These are phyloP conservation scores for Ganoderma boninense DNA, from an alignment of 1,284 basidiomycete genomes.

Conservation along the genomic window DNA sequence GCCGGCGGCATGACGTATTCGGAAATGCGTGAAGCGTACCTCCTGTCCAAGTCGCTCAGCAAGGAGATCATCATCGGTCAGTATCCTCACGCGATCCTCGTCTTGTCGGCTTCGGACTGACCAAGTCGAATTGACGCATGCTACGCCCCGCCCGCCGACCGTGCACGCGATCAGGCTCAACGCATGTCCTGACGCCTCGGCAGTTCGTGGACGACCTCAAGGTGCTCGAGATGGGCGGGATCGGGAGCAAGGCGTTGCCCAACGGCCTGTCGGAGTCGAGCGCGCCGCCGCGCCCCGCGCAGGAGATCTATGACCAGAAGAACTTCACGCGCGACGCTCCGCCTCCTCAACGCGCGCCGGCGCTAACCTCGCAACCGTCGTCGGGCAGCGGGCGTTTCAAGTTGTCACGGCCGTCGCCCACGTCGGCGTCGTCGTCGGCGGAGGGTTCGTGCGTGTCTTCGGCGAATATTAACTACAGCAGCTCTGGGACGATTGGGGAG, in stretches of 20 bases:
- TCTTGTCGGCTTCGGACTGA: neutral
- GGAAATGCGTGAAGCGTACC: conserved; percentile 91
- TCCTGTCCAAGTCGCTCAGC: conserved; percentile 76
- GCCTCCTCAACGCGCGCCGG: conserved; percentile 51
- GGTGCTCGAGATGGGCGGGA: conserved; percentile 81
- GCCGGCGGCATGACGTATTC: conserved; percentile 98
- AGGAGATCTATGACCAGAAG: conserved; percentile 81
- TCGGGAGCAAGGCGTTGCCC: conserved; percentile 76
- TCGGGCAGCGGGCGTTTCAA: conserved; percentile 35
- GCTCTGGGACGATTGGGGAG: conserved; percentile 33
- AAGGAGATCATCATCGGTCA: conserved; percentile 94
- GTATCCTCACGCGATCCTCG: conserved; percentile 29
- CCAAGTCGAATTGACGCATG: neutral
- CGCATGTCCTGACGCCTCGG: conserved; percentile 87
- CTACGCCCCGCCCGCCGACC: neutral
- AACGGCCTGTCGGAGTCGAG: conserved; percentile 72
- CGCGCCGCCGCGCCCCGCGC: conserved; percentile 61
- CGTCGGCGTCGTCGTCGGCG: conserved; percentile 56
- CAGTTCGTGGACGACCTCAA: conserved; percentile 89
- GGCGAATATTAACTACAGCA: conserved; percentile 46
- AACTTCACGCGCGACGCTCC: conserved; percentile 75
- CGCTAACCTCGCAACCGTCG: conserved; percentile 32
- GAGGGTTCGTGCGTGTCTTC: conserved; percentile 53
- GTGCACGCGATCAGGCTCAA: conserved; percentile 73
- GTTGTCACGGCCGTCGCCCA: conserved; percentile 40